phyloP scores from a whole-genome alignment of 768 basidiomycete genomes.

The Xerocomellus chrysenteron region DNA sequence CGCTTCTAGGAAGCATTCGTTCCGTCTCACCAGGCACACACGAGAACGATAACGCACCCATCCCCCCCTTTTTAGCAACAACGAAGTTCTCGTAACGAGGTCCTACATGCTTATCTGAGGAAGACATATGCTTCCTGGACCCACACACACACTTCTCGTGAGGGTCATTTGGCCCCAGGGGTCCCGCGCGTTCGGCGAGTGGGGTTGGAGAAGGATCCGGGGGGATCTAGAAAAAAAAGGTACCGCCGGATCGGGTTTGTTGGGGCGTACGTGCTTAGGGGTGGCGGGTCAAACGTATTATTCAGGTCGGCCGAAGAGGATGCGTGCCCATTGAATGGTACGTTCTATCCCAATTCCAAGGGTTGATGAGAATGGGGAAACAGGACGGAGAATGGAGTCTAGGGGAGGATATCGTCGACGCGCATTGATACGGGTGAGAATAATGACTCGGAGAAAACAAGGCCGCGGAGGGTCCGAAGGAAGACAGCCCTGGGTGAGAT shows the following conservation, averaged over 20 bases:
- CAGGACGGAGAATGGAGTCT: background rate
- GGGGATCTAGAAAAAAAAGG: background rate
- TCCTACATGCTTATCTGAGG: background rate
- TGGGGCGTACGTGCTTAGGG: background rate
- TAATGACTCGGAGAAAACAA: background rate
- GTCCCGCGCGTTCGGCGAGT: background rate
- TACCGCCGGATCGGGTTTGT: background rate
- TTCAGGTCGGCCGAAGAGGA: background rate
- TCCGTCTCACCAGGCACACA: too few species aligned
- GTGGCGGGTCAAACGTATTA: background rate
- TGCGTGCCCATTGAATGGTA: background rate
- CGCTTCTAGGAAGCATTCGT: too few species aligned
- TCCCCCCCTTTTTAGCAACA: too few species aligned
- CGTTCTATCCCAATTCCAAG: background rate
- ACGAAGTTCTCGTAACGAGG: too few species aligned
- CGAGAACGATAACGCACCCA: too few species aligned
- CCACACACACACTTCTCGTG: background rate
- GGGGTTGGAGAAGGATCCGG: background rate
- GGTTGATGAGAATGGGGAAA: too few species aligned
- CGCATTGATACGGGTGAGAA: background rate
- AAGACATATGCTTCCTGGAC: too few species aligned
- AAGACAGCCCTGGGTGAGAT: background rate
- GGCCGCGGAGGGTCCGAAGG: background rate
- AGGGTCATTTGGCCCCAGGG: background rate
- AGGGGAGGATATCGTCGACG: too few species aligned